Conservation (phyloP, 768 basidiomycete species). For the Chalciporus pseudorubinellus region DNA sequence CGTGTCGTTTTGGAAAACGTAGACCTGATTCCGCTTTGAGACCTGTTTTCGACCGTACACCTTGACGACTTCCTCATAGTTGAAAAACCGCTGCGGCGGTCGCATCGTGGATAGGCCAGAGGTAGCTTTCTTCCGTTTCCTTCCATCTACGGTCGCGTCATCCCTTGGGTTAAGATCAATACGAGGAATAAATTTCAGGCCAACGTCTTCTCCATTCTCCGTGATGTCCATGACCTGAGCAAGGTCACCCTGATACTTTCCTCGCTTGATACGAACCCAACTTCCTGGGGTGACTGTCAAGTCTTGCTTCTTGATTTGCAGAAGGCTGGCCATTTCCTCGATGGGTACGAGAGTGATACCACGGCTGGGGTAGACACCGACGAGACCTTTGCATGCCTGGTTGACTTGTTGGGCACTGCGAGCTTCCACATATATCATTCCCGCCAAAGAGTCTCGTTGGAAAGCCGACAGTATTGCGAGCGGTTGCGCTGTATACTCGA, state of each 20-base stretch:
- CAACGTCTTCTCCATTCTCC: constrained; percentile 90
- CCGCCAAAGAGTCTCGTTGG: constrained; percentile 91
- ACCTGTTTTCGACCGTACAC: constrained; percentile 80
- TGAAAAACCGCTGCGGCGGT: constrained; percentile 91
- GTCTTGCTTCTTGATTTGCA: constrained; percentile 95
- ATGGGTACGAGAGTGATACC: constrained; percentile 88
- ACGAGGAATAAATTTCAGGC: constrained; percentile 93
- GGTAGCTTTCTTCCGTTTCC: constrained; percentile 74
- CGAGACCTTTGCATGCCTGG: constrained; percentile 83
- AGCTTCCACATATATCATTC: constrained; percentile 97
- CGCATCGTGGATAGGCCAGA: constrained; percentile 57
- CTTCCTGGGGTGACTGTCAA: constrained; percentile 77
- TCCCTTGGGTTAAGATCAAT: constrained; percentile 94
- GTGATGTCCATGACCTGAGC: constrained; percentile 94
- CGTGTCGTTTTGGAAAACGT: constrained; percentile 89
- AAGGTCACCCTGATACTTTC: constrained; percentile 91
- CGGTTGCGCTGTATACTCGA: constrained; percentile 74
- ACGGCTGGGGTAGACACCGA: constrained; percentile 85
- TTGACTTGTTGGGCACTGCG: constrained; percentile 82
- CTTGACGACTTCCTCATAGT: constrained; percentile 86
- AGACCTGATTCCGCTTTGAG: constrained; percentile 68
- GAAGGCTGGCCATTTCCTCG: constrained; percentile 94
- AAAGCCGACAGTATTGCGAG: constrained; percentile 92
- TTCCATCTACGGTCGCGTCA: constrained; percentile 60
- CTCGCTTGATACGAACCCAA: constrained; percentile 94